Evolutionary conservation across 176 grass and related monocot species (phyloP).

Genomic region (Bromus sterilis): DNA sequence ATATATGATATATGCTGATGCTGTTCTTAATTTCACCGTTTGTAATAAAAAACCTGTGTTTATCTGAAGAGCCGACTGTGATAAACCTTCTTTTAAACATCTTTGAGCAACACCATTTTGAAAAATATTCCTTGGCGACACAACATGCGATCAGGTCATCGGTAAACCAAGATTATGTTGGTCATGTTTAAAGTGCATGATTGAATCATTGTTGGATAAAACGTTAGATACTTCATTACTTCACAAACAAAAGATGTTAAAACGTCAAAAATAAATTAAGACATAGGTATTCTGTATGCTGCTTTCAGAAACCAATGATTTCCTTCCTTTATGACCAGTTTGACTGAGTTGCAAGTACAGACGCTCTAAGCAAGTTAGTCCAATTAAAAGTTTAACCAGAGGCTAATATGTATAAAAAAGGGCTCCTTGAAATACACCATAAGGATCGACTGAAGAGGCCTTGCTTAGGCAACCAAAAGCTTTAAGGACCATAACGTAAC

Average conservation of each 20-base stretch:
- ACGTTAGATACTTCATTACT: no score
- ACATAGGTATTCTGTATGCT: not conserved
- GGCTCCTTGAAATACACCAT: not conserved
- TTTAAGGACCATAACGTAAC: not conserved
- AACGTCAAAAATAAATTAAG: not conserved
- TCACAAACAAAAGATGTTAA: not conserved
- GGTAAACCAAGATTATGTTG: not conserved
- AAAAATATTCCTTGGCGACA: not conserved
- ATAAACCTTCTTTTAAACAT: not conserved
- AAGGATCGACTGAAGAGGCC: not conserved
- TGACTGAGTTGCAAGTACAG: not conserved
- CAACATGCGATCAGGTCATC: not conserved
- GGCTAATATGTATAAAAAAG: not conserved
- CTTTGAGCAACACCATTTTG: not conserved
- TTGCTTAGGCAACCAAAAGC: not conserved
- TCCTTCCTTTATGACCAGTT: not conserved
- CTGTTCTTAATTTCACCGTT: not conserved
- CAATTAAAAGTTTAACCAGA: not conserved
- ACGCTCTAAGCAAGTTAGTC: not conserved
- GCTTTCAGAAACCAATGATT: not conserved
- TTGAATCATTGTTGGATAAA: not conserved
- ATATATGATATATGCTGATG: not conserved
- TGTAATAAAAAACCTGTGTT: not conserved
- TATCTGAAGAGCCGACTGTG: not conserved
- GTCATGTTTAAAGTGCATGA: not conserved